Percentiles rank a stretch among this genome's conserved stretches.
Evolutionary conservation across 768 basidiomycete species (phyloP).

Genomic region (Wakefieldia striispora): DNA sequence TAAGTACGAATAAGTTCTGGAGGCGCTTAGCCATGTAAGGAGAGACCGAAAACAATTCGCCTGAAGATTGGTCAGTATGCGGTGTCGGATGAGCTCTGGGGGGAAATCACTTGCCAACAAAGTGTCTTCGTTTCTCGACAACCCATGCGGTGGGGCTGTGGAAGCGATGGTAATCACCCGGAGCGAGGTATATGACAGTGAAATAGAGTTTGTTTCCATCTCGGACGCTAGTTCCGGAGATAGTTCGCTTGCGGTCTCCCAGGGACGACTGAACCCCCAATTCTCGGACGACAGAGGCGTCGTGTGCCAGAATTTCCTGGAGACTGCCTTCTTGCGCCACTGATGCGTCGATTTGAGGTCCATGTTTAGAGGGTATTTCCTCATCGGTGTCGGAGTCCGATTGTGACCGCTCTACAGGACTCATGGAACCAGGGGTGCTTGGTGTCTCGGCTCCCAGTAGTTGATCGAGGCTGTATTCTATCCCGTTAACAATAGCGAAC

Average conservation of each 20-base stretch:
- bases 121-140: constrained; percentile 92
- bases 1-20: constrained; percentile 93
- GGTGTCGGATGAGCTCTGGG: neutral
- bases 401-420: constrained; percentile 21
- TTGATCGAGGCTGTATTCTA: constrained; percentile 90
- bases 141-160: constrained; percentile 97
- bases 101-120: constrained; percentile 64
- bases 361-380: constrained; percentile 52
- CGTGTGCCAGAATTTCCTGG: constrained; percentile 60
- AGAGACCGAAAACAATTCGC: constrained; percentile 93
- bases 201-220: constrained; percentile 88
- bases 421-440: constrained; percentile 39
- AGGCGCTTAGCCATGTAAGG: constrained; percentile 93
- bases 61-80: constrained; percentile 34
- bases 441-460: constrained; percentile 63
- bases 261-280: constrained; percentile 56
- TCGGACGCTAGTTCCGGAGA: constrained; percentile 50
- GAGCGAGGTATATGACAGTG: constrained; percentile 94
- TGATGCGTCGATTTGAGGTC: constrained; percentile 71
- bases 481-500: constrained; percentile 96
- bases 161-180: constrained; percentile 98
- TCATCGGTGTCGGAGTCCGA: constrained; percentile 26
- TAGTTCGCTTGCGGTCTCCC: constrained; percentile 31
- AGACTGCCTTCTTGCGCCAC: constrained; percentile 55
- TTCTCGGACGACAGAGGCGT: constrained; percentile 68